Percentiles rank a stretch among this genome's conserved stretches.
Evolutionary conservation across 139 green algal species (phyloP).

Genomic region (Picochlorum sp.): DNA sequence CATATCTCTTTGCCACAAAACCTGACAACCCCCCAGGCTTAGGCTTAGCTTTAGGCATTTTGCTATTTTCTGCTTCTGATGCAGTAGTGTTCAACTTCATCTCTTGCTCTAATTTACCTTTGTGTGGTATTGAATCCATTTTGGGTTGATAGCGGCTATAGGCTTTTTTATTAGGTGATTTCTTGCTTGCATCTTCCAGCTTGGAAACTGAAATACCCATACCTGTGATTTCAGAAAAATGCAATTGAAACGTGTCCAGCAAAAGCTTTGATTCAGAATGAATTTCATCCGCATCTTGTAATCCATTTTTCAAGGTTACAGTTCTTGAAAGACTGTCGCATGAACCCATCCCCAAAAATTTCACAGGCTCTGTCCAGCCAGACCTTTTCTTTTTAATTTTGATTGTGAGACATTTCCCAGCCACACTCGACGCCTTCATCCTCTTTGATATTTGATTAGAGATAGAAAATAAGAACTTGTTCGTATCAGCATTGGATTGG

Average conservation of each 20-base stretch:
- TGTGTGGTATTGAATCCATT: too few relatives aligned
- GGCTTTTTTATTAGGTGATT: too few relatives aligned
- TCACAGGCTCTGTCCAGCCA: slow-evolving; percentile 57
- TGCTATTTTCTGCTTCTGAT: too few relatives aligned
- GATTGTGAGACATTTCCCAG: slow-evolving; percentile 57
- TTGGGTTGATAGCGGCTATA: too few relatives aligned
- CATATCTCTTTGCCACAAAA: too few relatives aligned
- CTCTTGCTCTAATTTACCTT: too few relatives aligned
- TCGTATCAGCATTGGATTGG: slow-evolving; percentile 31
- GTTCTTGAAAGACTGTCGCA: slow-evolving; percentile 72
- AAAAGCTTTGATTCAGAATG: slow-evolving; percentile 28
- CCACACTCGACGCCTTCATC: slow-evolving; percentile 24
- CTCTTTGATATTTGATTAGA: slow-evolving; percentile 27
- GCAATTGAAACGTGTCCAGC: slow-evolving; percentile 37
- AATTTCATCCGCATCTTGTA: slow-evolving; percentile 23
- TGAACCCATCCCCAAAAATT: slow-evolving; percentile 81
- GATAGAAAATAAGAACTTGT: slow-evolving; percentile 50
- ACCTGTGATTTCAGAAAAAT: slow-evolving; percentile 53
- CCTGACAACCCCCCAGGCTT: too few relatives aligned
- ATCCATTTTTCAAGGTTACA: slow-evolving; percentile 23
- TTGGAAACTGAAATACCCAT: slow-evolving; percentile 49
- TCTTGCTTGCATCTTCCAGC: too few relatives aligned
- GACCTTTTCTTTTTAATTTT: slow-evolving; percentile 69
- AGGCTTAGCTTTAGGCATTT: too few relatives aligned
- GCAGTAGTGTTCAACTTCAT: too few relatives aligned